Evolutionary conservation across 345 rosid species (phyloP).

Genomic region (Stellera chamaejasme): DNA sequence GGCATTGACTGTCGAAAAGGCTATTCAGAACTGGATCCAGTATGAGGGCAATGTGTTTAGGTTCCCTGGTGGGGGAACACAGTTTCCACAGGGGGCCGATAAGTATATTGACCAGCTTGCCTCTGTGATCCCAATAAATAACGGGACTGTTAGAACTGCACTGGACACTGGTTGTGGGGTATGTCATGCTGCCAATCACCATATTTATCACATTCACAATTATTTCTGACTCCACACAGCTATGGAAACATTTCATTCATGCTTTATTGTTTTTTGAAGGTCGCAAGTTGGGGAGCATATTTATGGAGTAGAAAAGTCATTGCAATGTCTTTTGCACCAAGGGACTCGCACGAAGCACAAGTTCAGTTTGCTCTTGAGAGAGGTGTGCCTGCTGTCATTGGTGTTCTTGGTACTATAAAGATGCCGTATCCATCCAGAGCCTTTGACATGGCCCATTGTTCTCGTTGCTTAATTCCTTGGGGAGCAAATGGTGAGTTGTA

Average conservation of each 20-base stretch:
- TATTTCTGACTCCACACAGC: neutral
- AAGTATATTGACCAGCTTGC: conserved; percentile 93
- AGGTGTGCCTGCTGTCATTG: conserved; percentile 98
- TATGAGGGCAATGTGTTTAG: conserved; percentile 91
- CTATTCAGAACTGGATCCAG: conserved; percentile 98
- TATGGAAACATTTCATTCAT: conserved; percentile 8
- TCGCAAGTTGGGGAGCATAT: conserved; percentile 98
- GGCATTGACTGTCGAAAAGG: conserved; percentile 97
- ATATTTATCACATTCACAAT: conserved; percentile 2
- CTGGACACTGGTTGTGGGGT: conserved; percentile 99
- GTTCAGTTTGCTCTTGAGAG: conserved; percentile 98
- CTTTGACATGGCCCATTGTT: conserved; percentile 98
- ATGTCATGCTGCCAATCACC: conserved; percentile 16
- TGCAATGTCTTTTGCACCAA: conserved; percentile 97
- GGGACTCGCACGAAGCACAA: conserved; percentile 99
- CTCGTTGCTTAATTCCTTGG: conserved; percentile 98
- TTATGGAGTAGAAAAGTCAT: conserved; percentile 95
- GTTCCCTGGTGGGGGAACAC: conserved; percentile 99
- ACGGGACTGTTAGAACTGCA: conserved; percentile 95
- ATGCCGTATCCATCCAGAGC: conserved; percentile 89
- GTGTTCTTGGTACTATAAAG: conserved; percentile 92
- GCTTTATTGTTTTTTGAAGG: conserved; percentile 31
- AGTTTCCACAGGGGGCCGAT: conserved; percentile 98
- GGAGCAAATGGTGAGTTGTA: conserved; percentile 71
- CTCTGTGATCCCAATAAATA: conserved; percentile 73